These are phyloP conservation scores for Penicillium paxilli DNA, from an alignment of 495 filamentous ascomycete species.

Conservation along the genomic window DNA sequence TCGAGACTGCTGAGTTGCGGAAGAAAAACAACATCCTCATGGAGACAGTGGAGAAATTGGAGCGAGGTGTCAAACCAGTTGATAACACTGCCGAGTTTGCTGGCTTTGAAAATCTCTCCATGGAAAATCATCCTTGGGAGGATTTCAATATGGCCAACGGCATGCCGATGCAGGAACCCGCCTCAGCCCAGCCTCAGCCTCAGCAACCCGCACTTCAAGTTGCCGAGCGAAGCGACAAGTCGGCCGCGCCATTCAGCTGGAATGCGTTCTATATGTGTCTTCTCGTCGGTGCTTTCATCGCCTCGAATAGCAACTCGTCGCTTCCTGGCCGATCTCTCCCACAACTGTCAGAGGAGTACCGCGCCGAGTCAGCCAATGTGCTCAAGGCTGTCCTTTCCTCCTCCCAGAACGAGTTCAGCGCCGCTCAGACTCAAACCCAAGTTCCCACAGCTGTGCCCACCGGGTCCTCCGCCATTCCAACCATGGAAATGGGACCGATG, in stretches of 20 bases:
- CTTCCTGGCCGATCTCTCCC: constrained; percentile 65
- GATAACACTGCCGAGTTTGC: constrained; percentile 66
- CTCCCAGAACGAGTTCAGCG: constrained; percentile 35
- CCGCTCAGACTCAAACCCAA: constrained; percentile 36
- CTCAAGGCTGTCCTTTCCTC: constrained; percentile 86
- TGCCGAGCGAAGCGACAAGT: constrained; percentile 60
- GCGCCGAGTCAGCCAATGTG: constrained; percentile 86
- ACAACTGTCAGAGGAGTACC: constrained; percentile 88
- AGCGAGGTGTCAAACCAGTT: constrained; percentile 64
- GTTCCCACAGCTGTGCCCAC: constrained; percentile 38
- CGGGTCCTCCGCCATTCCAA: constrained; percentile 45
- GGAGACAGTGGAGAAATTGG: constrained; percentile 78
- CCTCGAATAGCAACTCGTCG: constrained; percentile 74
- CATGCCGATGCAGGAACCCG: constrained; percentile 44
- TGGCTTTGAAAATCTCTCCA: constrained; percentile 80
- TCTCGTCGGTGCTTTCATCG: constrained; percentile 94
- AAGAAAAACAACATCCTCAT: constrained; percentile 91
- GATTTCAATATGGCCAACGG: constrained; percentile 72
- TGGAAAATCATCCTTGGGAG: constrained; percentile 76
- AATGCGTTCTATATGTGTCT: constrained; percentile 75
- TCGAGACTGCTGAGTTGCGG: constrained; percentile 91
- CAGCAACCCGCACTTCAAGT: constrained; percentile 21
- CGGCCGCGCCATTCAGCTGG: constrained; percentile 62
- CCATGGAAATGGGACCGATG: constrained; percentile 50
- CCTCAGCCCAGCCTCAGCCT: constrained; percentile 14